Evolutionary conservation across 257 asterid genomes (phyloP).

Genomic region (Agastache rugosa): DNA sequence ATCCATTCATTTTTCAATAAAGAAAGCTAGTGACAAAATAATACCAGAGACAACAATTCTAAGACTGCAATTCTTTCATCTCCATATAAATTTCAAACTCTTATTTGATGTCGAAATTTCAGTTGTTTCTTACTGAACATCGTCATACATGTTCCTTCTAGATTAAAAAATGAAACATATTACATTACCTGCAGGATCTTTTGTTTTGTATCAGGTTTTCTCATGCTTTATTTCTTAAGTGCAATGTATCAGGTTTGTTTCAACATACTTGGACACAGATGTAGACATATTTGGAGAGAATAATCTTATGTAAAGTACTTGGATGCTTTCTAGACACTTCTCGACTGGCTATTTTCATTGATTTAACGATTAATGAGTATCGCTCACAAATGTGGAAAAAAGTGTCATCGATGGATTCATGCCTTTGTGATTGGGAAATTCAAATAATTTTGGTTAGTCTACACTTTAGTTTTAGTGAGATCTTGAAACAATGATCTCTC

Average conservation of each 20-base stretch:
- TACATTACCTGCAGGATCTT: background rate
- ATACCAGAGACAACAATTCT: conserved; percentile 1
- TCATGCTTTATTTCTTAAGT: background rate
- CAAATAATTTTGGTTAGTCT: conserved; percentile 4
- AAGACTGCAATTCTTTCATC: background rate
- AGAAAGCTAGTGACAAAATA: too few relatives aligned
- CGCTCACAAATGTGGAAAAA: background rate
- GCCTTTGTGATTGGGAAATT: background rate
- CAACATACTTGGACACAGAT: background rate
- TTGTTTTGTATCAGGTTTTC: background rate
- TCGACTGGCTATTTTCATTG: conserved; percentile 2
- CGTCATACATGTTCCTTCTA: background rate
- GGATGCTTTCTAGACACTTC: background rate
- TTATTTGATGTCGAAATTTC: conserved; percentile 2
- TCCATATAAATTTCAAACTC: background rate
- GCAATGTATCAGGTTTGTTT: background rate
- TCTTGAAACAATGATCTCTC: background rate
- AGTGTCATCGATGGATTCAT: background rate
- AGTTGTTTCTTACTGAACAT: background rate
- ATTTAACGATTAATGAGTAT: too few relatives aligned
- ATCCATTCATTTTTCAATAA: conserved; percentile 35
- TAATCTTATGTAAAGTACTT: background rate
- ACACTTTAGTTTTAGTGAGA: background rate
- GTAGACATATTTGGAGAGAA: background rate
- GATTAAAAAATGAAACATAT: background rate